phyloP scores from a whole-genome alignment of 192 early-diverging fungal species.

The Coemansia sp. region DNA sequence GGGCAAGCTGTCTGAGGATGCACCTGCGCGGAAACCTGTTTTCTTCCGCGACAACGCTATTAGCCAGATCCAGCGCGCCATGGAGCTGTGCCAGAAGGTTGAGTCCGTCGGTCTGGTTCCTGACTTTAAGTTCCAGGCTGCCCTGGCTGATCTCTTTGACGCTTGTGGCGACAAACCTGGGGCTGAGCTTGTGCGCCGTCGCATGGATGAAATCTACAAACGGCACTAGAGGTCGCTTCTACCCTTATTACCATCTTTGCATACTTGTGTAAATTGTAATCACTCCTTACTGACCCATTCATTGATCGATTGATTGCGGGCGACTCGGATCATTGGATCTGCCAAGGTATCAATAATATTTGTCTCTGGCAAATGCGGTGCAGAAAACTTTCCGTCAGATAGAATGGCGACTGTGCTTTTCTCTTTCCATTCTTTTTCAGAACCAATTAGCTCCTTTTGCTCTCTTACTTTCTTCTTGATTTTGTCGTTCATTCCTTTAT shows the following conservation, averaged over 20 bases:
- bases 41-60: background rate
- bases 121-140: slow-evolving; percentile 36
- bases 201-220: slow-evolving; percentile 4
- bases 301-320: too few relatives aligned
- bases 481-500: background rate
- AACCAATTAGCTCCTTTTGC: background rate
- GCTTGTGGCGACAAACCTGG: slow-evolving; percentile 37
- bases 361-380: too few relatives aligned
- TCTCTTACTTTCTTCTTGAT: background rate
- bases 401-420: too few relatives aligned
- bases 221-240: background rate
- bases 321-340: too few relatives aligned
- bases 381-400: too few relatives aligned
- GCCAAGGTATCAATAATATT: too few relatives aligned
- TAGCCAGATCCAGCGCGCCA: slow-evolving; percentile 28
- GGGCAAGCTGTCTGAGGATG: background rate
- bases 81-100: slow-evolving; percentile 39
- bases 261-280: background rate
- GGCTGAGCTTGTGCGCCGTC: slow-evolving; percentile 37
- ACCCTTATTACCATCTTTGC: background rate
- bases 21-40: background rate
- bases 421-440: too few relatives aligned
- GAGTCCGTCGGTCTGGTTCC: slow-evolving; percentile 30
- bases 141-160: slow-evolving; percentile 42
- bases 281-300: too few relatives aligned